Conservation (phyloP, 2,329 filamentous ascomycete species). For the Ustilaginoidea virens region DNA sequence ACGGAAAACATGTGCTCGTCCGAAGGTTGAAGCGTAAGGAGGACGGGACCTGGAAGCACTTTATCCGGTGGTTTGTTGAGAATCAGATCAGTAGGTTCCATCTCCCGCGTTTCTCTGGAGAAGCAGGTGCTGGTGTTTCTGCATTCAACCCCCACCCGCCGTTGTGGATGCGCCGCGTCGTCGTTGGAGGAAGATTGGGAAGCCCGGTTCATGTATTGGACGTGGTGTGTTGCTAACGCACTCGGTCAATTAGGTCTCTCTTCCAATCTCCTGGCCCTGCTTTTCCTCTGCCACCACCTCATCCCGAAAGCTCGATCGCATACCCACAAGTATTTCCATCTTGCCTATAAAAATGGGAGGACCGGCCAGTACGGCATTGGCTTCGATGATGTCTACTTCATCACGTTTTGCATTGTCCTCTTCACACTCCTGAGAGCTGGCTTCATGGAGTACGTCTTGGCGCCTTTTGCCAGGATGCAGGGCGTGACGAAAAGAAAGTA, state of each 20-base stretch:
- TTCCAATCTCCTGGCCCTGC: slow-evolving; percentile 69
- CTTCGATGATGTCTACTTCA: slow-evolving; percentile 62
- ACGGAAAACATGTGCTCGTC: slow-evolving; percentile 36
- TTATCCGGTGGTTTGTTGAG: slow-evolving; percentile 56
- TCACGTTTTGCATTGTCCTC: slow-evolving; percentile 63
- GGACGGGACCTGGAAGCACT: slow-evolving; percentile 42
- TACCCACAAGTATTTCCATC: slow-evolving; percentile 75
- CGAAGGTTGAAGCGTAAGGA: slow-evolving; percentile 46
- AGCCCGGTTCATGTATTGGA: no score
- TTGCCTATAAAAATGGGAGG: slow-evolving; percentile 64
- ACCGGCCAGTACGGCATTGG: slow-evolving; percentile 62
- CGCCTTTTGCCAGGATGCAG: slow-evolving; percentile 55
- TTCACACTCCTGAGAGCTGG: slow-evolving; percentile 78
- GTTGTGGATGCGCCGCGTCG: no score
- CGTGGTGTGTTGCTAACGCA: no score
- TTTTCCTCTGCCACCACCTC: slow-evolving; percentile 66
- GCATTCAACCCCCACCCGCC: no score
- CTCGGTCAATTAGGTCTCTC: slow-evolving; percentile 45
- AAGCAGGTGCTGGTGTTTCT: no score
- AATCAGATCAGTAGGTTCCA: slow-evolving; percentile 60
- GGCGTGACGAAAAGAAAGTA: slow-evolving; percentile 67
- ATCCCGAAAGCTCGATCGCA: slow-evolving; percentile 66
- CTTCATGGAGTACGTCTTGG: slow-evolving; percentile 74
- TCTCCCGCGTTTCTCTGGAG: no score
- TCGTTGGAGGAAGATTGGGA: no score